Evolutionary conservation across 1,139 yeast species (phyloP).

Genomic region (Kurtzmaniella quercitrusa): DNA sequence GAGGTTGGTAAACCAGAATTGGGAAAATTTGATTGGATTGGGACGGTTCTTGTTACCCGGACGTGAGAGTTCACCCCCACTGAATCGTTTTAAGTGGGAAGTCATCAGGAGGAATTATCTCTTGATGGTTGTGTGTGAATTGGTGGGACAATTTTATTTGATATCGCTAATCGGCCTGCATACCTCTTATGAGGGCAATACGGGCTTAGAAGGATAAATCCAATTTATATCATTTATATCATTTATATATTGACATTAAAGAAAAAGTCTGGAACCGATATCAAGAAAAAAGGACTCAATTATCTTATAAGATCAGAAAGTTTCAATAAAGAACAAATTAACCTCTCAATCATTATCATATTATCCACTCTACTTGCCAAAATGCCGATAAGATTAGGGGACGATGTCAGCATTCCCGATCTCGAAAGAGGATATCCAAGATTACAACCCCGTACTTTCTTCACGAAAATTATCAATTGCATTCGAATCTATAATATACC

Average conservation of each 20-base stretch:
- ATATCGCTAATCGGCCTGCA: not conserved
- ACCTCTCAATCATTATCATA: too few relatives aligned
- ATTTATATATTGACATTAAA: too few relatives aligned
- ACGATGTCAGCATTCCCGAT: slow-evolving; percentile 7
- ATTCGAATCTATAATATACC: slow-evolving; percentile 43
- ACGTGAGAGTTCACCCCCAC: not conserved
- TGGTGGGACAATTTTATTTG: too few relatives aligned
- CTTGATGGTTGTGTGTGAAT: too few relatives aligned
- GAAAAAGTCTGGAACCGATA: too few relatives aligned
- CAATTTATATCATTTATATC: too few relatives aligned
- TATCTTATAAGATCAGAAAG: too few relatives aligned
- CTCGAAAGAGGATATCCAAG: slow-evolving; percentile 6
- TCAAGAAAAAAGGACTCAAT: too few relatives aligned
- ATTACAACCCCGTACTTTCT: slow-evolving; percentile 7
- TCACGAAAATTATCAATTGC: slow-evolving; percentile 28
- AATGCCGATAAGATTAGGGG: slow-evolving; percentile 25
- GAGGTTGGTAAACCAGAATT: slow-evolving; percentile 3
- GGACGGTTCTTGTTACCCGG: slow-evolving; percentile 2
- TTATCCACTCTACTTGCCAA: too few relatives aligned
- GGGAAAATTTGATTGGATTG: slow-evolving; percentile 7
- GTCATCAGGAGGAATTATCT: too few relatives aligned
- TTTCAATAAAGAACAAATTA: too few relatives aligned
- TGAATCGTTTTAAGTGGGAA: not conserved
- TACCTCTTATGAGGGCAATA: not conserved
- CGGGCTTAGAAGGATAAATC: too few relatives aligned